Conservation (phyloP, 306 rosid genomes). For the Abrus precatorius region DNA sequence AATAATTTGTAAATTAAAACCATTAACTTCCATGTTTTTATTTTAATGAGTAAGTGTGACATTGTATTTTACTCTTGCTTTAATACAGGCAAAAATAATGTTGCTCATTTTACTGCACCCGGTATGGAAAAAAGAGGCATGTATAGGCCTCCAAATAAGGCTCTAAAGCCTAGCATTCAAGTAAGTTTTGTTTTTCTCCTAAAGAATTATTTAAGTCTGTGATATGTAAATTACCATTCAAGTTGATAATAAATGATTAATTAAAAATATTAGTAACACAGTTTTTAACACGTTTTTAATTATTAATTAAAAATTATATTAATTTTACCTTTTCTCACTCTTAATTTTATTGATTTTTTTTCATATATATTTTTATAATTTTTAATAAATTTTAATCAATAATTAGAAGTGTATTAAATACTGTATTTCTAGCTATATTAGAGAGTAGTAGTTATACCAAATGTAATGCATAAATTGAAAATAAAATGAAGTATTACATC, state of each 20-base stretch:
- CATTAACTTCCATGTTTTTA: background rate
- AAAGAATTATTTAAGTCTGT: background rate
- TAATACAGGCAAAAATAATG: conserved; percentile 16
- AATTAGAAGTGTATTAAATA: too few species aligned
- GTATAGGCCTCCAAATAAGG: background rate
- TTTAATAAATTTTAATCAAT: too few species aligned
- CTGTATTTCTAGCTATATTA: too few species aligned
- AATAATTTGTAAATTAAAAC: too few species aligned
- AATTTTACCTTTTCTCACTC: too few species aligned
- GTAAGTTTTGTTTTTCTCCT: conserved; percentile 32
- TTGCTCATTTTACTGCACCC: background rate
- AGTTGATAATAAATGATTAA: background rate
- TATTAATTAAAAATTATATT: too few species aligned
- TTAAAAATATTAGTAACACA: too few species aligned
- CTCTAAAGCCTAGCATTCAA: background rate
- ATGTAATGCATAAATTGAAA: background rate
- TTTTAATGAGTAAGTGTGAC: background rate
- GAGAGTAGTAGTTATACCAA: too few species aligned
- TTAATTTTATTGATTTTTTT: too few species aligned
- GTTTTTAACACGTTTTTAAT: too few species aligned
- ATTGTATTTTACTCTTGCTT: conserved; percentile 21
- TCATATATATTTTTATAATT: too few species aligned
- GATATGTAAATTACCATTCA: background rate
- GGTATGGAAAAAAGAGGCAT: conserved; percentile 24
- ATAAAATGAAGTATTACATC: background rate